phyloP scores from a whole-genome alignment of 352 stramenopile genomes.

The Phytophthora litchii region DNA sequence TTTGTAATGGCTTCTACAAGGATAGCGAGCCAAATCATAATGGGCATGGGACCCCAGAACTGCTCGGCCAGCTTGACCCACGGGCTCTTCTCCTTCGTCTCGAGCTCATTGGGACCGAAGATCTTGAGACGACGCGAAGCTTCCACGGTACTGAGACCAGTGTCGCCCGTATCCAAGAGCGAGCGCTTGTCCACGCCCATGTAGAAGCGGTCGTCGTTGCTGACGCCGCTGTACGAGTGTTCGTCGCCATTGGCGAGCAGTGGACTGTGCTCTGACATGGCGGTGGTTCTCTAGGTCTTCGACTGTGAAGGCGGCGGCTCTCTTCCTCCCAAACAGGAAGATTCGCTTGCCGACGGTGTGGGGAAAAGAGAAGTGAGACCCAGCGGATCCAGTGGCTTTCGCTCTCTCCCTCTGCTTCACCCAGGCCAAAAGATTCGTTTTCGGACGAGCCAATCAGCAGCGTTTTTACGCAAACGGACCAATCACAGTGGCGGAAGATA shows the following conservation, averaged over 20 bases:
- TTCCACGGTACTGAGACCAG: constrained; percentile 84
- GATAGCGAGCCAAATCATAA: constrained; percentile 93
- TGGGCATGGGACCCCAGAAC: constrained; percentile 86
- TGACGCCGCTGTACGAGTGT: constrained; percentile 37
- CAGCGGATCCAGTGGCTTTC: constrained; percentile 6
- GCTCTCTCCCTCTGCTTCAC: constrained; percentile 11
- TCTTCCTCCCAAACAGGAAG: constrained; percentile 9
- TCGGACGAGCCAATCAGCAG: constrained; percentile 19
- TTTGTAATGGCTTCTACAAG: constrained; percentile 72
- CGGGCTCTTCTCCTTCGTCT: constrained; percentile 47
- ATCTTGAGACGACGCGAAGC: constrained; percentile 74
- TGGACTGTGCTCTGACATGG: constrained; percentile 64
- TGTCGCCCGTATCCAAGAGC: constrained; percentile 67
- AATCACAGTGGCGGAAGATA: constrained; percentile 13
- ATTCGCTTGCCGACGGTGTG: constrained; percentile 4
- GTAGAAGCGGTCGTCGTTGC: constrained; percentile 74
- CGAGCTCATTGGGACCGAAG: constrained; percentile 91
- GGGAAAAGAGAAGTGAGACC: constrained; percentile 33
- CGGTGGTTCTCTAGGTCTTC: constrained; percentile 1
- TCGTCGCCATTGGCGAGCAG: constrained; percentile 51
- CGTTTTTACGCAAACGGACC: constrained; percentile 1
- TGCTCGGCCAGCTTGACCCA: constrained; percentile 70
- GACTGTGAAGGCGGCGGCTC: constrained; percentile 1
- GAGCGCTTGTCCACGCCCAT: constrained; percentile 84
- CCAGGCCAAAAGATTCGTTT: constrained; percentile 35